Evolutionary conservation across 2,329 filamentous ascomycete species (phyloP), one percentile per base, ranked within the genome.

Genomic region (Neocucurbitaria cava): DNA sequence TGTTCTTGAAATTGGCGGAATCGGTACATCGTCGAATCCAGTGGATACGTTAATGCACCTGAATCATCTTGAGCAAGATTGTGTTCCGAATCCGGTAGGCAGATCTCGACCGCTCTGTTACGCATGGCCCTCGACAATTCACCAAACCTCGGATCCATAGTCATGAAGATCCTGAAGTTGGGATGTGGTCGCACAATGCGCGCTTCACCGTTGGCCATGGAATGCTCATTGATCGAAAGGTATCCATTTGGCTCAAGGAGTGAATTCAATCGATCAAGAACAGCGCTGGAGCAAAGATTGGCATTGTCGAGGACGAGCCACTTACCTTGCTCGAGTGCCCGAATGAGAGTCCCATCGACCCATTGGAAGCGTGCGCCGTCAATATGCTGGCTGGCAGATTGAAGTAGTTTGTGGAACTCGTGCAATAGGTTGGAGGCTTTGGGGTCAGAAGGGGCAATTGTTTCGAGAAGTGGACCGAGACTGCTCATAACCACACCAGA

Each of bases 261-360:
- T 0, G 95, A 98, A 74, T 99, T 99, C 46, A 99, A 80, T 58
- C 96, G 86, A 76, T 99, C 95, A 9, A 99, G 83, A 1, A 99
- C 95, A 6, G 94, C 96, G 21, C 94, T 89, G 68, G 90, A 97
- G 78, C 96, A 99, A 52, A 99, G 84, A 69, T 99, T 99, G 56
- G 96, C 95, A 75, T 99, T 97, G 76, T 99, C 95, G 20, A 99
- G 86, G 10, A 99, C 88, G 17, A 99, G 82, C 95, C 95, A 99
- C 56, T 92, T 85, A 13, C 95, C 95, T 64, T 89, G 82, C 69
- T 96, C 85, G 10, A 98, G 81, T 38, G 95, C 94, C 65, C 92
- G 89, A 43, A 98, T 89, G 39, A 99, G 87, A 43, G 96, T 86
- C 52, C 96, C 95, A 72, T 99, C 94, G 1, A 96, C 87, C 95